These are phyloP conservation scores for Nicotiana tabacum DNA, from an alignment of 257 asterid genomes.

Conservation along the genomic window DNA sequence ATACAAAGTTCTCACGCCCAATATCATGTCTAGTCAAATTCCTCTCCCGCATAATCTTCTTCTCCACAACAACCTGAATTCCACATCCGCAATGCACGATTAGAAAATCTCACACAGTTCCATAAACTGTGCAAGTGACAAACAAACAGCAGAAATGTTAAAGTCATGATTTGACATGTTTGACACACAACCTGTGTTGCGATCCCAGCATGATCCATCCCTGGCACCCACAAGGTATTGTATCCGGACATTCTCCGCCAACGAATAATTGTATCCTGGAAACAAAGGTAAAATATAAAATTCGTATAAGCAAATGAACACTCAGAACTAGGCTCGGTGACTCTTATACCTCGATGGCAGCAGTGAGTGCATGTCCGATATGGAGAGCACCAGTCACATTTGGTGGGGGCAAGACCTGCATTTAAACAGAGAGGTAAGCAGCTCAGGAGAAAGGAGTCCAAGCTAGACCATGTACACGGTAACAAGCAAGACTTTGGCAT, in stretches of 20 bases:
- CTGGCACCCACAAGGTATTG: conserved; percentile 92
- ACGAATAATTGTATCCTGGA: conserved; percentile 88
- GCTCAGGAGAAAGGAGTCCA: not conserved
- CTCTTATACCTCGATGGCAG: conserved; percentile 73
- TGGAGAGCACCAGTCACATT: conserved; percentile 97
- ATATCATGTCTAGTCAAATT: conserved; percentile 75
- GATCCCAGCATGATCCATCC: conserved; percentile 97
- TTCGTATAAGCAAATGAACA: not conserved
- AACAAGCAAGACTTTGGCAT: not conserved
- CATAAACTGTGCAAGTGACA: not conserved
- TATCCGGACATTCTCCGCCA: conserved; percentile 97
- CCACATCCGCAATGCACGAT: not conserved
- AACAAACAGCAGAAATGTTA: not conserved
- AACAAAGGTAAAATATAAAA: conserved; percentile 6
- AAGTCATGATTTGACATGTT: not conserved
- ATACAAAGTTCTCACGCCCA: conserved; percentile 65
- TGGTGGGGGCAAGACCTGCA: conserved; percentile 93
- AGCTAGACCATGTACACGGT: not conserved
- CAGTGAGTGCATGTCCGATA: conserved; percentile 94
- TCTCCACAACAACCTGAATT: conserved; percentile 83
- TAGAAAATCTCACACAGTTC: not conserved
- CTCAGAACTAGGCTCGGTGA: conserved; percentile 11
- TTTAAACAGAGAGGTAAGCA: conserved; percentile 13
- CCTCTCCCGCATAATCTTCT: conserved; percentile 75
- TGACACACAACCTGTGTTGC: conserved; percentile 77